Percentiles rank a stretch among this genome's conserved stretches.
Conservation (phyloP, 2,329 filamentous ascomycete species). For the Stemphylium lycopersici region DNA sequence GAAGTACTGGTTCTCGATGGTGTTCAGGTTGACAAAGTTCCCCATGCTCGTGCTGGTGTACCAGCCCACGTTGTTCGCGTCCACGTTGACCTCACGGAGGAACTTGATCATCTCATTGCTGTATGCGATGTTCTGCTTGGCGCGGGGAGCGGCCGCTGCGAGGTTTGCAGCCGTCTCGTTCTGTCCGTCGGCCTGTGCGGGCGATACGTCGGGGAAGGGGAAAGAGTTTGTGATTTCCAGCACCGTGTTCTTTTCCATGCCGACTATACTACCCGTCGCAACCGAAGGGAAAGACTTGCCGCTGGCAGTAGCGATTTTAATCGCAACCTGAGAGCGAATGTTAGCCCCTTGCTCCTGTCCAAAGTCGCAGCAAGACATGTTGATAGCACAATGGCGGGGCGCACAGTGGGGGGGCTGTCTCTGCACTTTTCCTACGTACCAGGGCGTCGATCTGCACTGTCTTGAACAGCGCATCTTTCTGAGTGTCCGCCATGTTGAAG, state of each 20-base stretch:
- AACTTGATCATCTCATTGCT: conserved; percentile 97
- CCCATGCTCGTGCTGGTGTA: conserved; percentile 99
- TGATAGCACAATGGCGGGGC: conserved; percentile 33
- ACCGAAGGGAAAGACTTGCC: conserved; percentile 85
- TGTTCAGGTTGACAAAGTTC: conserved; percentile 93
- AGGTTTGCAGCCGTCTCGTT: conserved; percentile 57
- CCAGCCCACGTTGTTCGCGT: conserved; percentile 97
- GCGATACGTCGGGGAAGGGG: conserved; percentile 85
- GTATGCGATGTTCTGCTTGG: conserved; percentile 87
- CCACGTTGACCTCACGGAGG: conserved; percentile 95
- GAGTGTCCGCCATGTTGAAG: conserved; percentile 44
- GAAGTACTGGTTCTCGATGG: conserved; percentile 97
- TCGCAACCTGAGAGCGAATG: conserved; percentile 71
- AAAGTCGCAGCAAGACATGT: not conserved
- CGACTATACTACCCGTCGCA: conserved; percentile 88
- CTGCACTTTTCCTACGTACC: conserved; percentile 63
- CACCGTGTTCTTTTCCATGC: conserved; percentile 82
- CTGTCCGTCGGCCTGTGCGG: conserved; percentile 59
- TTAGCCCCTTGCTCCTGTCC: conserved; percentile 21
- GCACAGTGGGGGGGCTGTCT: conserved; percentile 38
- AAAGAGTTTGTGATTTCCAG: conserved; percentile 95
- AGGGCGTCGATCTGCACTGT: conserved; percentile 93
- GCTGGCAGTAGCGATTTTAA: conserved; percentile 98
- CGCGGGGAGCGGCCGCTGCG: conserved; percentile 86
- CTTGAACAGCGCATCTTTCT: conserved; percentile 66